phyloP scores from a whole-genome alignment of 345 rosid species.

The Ailanthus altissimus region DNA sequence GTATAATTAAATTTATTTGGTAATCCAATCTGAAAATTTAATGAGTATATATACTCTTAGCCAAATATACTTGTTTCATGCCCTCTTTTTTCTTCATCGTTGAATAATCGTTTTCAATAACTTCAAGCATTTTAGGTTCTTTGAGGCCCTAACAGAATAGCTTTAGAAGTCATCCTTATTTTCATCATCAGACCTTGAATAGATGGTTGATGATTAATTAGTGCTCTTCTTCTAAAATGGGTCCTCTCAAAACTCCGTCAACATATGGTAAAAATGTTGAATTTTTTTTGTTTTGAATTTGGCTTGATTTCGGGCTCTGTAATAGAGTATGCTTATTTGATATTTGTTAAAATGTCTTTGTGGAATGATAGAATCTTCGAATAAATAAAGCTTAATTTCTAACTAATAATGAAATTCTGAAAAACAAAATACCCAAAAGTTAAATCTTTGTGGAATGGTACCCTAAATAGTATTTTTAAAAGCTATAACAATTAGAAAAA shows the following conservation, averaged over 20 bases:
- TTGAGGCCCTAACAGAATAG: conserved; percentile 27
- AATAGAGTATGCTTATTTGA: not conserved
- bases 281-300: not conserved
- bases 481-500: too few species aligned
- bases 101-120: conserved; percentile 6
- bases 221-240: conserved; percentile 50
- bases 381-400: too few species aligned
- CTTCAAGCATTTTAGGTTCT: conserved; percentile 27
- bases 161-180: conserved; percentile 15
- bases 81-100: conserved; percentile 33
- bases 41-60: too few species aligned
- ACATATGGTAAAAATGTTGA: conserved; percentile 39
- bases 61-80: conserved; percentile 27
- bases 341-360: conserved; percentile 51
- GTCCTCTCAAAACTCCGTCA: conserved; percentile 49
- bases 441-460: too few species aligned
- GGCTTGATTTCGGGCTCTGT: not conserved
- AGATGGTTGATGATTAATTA: conserved; percentile 44
- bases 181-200: conserved; percentile 18
- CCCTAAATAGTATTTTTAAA: too few species aligned
- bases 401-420: too few species aligned
- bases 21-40: too few species aligned
- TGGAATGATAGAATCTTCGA: conserved; percentile 21
- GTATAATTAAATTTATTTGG: too few species aligned
- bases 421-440: too few species aligned